These are phyloP conservation scores for Phanerodontia chrysosporium DNA, from an alignment of 768 basidiomycete genomes.

Conservation along the genomic window DNA sequence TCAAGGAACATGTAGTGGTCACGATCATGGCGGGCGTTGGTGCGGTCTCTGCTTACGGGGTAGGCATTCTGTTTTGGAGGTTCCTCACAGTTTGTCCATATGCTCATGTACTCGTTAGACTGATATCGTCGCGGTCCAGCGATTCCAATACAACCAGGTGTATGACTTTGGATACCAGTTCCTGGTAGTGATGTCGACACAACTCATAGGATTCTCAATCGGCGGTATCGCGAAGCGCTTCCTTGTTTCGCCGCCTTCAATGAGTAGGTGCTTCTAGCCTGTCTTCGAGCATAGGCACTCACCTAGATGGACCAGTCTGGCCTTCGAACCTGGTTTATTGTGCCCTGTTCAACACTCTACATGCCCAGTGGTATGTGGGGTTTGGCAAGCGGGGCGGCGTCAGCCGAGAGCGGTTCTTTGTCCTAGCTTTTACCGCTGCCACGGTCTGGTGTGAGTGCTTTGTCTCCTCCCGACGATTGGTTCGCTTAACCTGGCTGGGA, in stretches of 20 bases:
- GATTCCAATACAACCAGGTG: conserved; percentile 38
- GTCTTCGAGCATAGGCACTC: neutral
- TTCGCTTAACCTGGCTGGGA: neutral
- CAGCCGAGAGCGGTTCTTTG: conserved; percentile 74
- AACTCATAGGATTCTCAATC: conserved; percentile 79
- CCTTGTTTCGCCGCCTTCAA: conserved; percentile 53
- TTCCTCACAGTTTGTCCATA: too few relatives aligned
- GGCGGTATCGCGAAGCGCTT: conserved; percentile 74
- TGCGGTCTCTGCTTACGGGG: conserved; percentile 29
- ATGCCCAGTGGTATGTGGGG: conserved; percentile 63
- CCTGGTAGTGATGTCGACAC: conserved; percentile 39
- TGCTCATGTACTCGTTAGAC: conserved; percentile 20
- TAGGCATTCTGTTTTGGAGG: too few relatives aligned
- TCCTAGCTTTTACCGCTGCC: conserved; percentile 54
- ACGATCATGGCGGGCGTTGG: conserved; percentile 39
- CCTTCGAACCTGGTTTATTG: conserved; percentile 71
- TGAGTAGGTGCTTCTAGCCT: conserved; percentile 31
- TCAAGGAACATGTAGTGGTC: conserved; percentile 67
- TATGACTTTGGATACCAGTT: conserved; percentile 35
- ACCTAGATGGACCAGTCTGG: conserved; percentile 50
- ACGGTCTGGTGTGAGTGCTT: conserved; percentile 47
- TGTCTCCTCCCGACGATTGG: neutral
- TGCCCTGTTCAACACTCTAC: conserved; percentile 73
- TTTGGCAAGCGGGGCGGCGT: conserved; percentile 57
- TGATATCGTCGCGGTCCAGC: conserved; percentile 43